Conservation (phyloP, 495 filamentous ascomycete genomes). For the Astrothelium subdiscretum region DNA sequence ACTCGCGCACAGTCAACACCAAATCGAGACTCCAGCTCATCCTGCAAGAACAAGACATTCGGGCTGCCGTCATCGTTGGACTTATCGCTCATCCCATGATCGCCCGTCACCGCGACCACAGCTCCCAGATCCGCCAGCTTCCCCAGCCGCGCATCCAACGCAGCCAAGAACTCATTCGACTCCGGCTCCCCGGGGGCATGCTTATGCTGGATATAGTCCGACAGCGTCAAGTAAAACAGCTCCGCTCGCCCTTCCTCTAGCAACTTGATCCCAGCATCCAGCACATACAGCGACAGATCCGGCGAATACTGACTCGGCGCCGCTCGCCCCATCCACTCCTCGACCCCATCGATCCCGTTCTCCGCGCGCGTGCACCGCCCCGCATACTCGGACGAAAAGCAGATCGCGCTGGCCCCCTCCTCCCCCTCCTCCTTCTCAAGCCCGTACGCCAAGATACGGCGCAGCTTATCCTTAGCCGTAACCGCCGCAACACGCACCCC, state of each 20-base stretch:
- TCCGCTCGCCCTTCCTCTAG: conserved; percentile 27
- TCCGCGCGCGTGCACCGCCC: conserved; percentile 5
- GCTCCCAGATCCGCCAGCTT: conserved; percentile 17
- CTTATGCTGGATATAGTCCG: conserved; percentile 31
- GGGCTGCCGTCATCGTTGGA: conserved; percentile 21
- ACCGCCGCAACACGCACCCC: conserved; percentile 31
- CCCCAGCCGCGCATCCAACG: conserved; percentile 23
- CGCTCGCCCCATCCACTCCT: conserved; percentile 24
- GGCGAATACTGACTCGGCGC: conserved; percentile 28
- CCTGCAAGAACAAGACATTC: conserved; percentile 29
- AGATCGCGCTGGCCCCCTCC: too few species aligned
- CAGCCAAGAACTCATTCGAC: conserved; percentile 24
- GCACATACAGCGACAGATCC: conserved; percentile 29
- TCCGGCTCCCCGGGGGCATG: conserved; percentile 25
- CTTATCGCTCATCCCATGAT: conserved; percentile 32
- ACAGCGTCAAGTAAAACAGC: conserved; percentile 32
- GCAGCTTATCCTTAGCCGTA: conserved; percentile 32
- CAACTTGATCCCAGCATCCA: conserved; percentile 31
- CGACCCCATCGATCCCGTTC: conserved; percentile 19
- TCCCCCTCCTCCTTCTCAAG: too few species aligned
- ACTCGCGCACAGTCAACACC: conserved; percentile 21
- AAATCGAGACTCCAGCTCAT: conserved; percentile 21
- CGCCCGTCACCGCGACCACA: conserved; percentile 27
- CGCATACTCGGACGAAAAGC: conserved; percentile 27
- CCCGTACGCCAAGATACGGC: conserved; percentile 26